Base-by-base conservation (phyloP, 345 rosid genomes). In the Adansonia digitata region DNA sequence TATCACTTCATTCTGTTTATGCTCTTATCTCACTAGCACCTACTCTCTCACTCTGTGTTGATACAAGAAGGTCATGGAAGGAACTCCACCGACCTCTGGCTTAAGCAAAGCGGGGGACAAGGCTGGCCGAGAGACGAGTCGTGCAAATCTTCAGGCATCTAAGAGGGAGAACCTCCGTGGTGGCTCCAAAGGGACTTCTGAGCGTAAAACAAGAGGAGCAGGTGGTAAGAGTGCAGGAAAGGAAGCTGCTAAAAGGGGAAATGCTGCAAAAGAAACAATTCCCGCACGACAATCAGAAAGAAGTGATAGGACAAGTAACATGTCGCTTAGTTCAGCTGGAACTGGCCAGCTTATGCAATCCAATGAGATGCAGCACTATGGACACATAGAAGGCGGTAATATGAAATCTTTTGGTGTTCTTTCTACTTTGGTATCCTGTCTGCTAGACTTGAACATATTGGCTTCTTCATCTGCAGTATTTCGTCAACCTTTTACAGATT, bases 401-500 rank as follows among this genome's bases (percentile, higher is more conserved):
- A 34, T 74, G 35, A 89, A 89, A 83, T 83, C 84, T 34, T 84
- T 89, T 81, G 83, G 89, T 61, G 77, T 85, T 82, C 77, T 85
- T 75, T 52, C 85, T 51, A 66, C 87, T 60, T 79, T 89, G 5
- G 76, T 83, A 7, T 76, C 97, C 76, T 75, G 85, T 83, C 76
- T 93, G 78, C 90, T 95, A 3, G 94, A 90, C 84, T 77, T 96
- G 76, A 96, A 87, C 83, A 69, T 86, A 70, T 84, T 87, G 10
- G 83, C 82, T 75, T 80, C 90, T 75, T 83, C 83, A 60, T 77
- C 88, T 61, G 75, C 79, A 80, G 76, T 84, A 64, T 88, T 87
- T 84, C 92, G 80, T 42, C 99, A 93, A 85, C 97, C 99, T 80
- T 96, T 96, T 84, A 90, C 95, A 1, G 99, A 96, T 80, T 77